These are phyloP conservation scores for Peronospora farinosa DNA, from an alignment of 352 stramenopile genomes.

Conservation along the genomic window DNA sequence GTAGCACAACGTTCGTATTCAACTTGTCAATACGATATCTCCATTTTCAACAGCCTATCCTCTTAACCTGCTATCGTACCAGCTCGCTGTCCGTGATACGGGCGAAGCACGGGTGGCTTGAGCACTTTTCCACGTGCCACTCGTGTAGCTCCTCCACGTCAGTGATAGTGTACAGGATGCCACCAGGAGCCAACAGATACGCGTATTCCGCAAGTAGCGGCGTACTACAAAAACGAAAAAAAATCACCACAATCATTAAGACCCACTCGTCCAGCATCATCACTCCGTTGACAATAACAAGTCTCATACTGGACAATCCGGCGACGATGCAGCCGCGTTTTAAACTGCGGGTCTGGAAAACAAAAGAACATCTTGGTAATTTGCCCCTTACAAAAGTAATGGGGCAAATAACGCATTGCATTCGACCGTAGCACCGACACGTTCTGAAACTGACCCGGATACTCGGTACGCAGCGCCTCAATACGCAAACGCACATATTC, in stretches of 20 bases:
- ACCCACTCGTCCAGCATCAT: not conserved
- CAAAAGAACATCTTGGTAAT: conserved; percentile 98
- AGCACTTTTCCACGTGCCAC: conserved; percentile 95
- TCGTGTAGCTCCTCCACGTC: conserved; percentile 97
- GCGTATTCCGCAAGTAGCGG: conserved; percentile 96
- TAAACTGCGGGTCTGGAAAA: conserved; percentile 99
- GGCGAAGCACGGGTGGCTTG: conserved; percentile 90
- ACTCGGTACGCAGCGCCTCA: conserved; percentile 77
- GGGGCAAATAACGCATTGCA: conserved; percentile 90
- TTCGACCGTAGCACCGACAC: conserved; percentile 93
- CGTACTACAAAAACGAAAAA: conserved; percentile 41
- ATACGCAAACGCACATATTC: conserved; percentile 90
- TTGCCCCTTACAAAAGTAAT: conserved; percentile 82
- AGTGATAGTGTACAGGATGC: conserved; percentile 97
- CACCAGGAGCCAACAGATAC: conserved; percentile 89
- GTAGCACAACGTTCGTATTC: not conserved
- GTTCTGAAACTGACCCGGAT: conserved; percentile 90
- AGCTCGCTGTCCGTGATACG: conserved; percentile 84
- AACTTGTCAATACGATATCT: not conserved
- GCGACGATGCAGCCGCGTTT: conserved; percentile 95
- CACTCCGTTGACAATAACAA: not conserved
- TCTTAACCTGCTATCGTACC: conserved; percentile 29
- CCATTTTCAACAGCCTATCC: not conserved
- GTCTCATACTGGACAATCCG: conserved; percentile 82
- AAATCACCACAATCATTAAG: conserved; percentile 3